phyloP scores from a whole-genome alignment of 805 yeast species.

The Candida xyloterini region DNA sequence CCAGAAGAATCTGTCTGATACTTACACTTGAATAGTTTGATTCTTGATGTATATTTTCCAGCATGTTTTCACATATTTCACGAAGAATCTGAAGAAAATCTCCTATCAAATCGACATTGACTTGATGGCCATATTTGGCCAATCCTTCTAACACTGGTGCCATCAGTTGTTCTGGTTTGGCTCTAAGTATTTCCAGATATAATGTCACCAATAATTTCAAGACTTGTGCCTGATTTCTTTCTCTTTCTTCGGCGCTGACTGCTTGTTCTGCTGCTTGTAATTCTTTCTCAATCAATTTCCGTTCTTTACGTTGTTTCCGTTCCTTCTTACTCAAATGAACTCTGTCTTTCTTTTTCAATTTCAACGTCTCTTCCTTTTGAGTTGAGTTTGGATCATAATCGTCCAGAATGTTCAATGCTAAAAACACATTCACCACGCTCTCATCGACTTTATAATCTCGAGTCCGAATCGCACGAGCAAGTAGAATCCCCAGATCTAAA shows the following conservation, averaged over 20 bases:
- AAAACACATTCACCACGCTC: conserved; percentile 67
- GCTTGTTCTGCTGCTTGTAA: conserved; percentile 83
- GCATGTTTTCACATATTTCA: conserved; percentile 62
- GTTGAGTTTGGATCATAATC: conserved; percentile 71
- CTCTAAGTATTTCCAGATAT: conserved; percentile 74
- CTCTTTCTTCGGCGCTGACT: conserved; percentile 84
- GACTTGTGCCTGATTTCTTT: conserved; percentile 78
- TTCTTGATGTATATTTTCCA: conserved; percentile 43
- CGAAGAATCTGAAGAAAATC: conserved; percentile 87
- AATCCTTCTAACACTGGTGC: conserved; percentile 91
- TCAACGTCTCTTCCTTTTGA: conserved; percentile 44
- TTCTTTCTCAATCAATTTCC: conserved; percentile 85
- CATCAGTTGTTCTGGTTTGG: conserved; percentile 60
- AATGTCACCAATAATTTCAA: conserved; percentile 67
- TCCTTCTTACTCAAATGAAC: conserved; percentile 90
- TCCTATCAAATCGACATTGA: conserved; percentile 88
- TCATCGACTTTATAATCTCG: conserved; percentile 82
- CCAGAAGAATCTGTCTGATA: conserved; percentile 71
- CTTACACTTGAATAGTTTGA: conserved; percentile 41
- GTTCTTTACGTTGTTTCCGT: conserved; percentile 81
- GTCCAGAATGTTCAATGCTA: conserved; percentile 61
- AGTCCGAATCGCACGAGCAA: conserved; percentile 67
- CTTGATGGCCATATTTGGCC: conserved; percentile 86
- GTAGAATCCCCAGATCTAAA: conserved; percentile 63
- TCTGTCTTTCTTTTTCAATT: conserved; percentile 79